Base-by-base conservation (phyloP, 352 stramenopile species). In the Phytophthora constricta region DNA sequence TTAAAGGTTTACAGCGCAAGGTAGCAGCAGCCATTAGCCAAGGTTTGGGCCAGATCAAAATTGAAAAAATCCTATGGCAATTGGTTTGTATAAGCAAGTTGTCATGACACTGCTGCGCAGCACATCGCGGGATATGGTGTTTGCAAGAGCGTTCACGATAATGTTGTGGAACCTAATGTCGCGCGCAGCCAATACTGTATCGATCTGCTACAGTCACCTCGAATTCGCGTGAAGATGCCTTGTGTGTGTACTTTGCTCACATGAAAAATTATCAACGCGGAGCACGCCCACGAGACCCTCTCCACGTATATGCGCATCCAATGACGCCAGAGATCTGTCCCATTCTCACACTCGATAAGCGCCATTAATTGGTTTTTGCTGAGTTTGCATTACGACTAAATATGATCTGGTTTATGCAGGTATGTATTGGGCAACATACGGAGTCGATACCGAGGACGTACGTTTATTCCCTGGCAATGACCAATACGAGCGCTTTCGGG, bases 181-280 rank as follows among this genome's bases (percentile, higher is more conserved):
- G 8, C n/a, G 68, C 22, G 39, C 57, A 10, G 39, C 47, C 0
- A 76, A 65, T 37, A 65, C 68, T 7, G 31, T 27, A 5, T 58
- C 51, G 5, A 54, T 76, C 31, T 65, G 53, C 26, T 68, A 68
- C 23, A 7, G 25, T 10, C 64, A 79, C 39, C 34, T 81, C n/a
- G 2, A 54, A 70, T 19, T 84, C 53, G 54, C 28, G 51, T 0
- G 64, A 74, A 14, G 72, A 84, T 62, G 60, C 76, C 14, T 31
- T 79, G 0, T 55, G 65, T 17, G 65, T 81, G 0, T 76, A 68
- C 43, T 84, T 81, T 34, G 60, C 70, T 0, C 62, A 83, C 23
- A 79, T 72, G 62, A 79, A 81, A 28, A 79, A 69, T 7, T 58
- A 78, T 19, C 62, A 84, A 57, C 20, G 41, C 10, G 67, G 56